Percentiles rank a stretch among this genome's conserved stretches.
Conservation (phyloP, 2,329 filamentous ascomycete species). For the Emergomyces orientalis region DNA sequence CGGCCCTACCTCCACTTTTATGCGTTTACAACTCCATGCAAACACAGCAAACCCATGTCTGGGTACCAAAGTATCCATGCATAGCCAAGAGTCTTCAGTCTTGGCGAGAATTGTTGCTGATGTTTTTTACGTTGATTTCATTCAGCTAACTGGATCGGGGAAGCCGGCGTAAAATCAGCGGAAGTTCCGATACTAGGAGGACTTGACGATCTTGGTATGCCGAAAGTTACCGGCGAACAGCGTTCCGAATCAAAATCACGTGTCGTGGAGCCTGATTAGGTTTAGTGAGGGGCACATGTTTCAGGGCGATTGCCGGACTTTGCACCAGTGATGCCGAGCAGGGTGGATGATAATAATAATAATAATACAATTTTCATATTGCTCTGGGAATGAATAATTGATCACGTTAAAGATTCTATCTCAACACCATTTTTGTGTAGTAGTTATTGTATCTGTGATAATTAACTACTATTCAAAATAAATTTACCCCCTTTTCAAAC, state of each 20-base stretch:
- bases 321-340: neutral
- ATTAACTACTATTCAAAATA: neutral
- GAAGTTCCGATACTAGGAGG: neutral
- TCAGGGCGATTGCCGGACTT: neutral
- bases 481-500: neutral
- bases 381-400: neutral
- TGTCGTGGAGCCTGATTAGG: neutral
- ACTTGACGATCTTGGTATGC: neutral
- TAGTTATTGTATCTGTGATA: neutral
- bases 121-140: too few species aligned
- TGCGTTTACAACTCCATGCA: too few species aligned
- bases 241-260: neutral
- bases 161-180: neutral
- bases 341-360: neutral
- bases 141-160: neutral
- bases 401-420: neutral
- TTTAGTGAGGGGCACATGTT: neutral
- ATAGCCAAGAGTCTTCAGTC: neutral
- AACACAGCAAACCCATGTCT: too few species aligned
- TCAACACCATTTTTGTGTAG: too few species aligned
- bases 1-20: too few species aligned
- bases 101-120: neutral
- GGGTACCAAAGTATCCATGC: too few species aligned
- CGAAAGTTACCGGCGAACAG: neutral
- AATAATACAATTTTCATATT: neutral